Evolutionary conservation across 345 rosid species (phyloP).

Genomic region (Aquilaria malaccensis): DNA sequence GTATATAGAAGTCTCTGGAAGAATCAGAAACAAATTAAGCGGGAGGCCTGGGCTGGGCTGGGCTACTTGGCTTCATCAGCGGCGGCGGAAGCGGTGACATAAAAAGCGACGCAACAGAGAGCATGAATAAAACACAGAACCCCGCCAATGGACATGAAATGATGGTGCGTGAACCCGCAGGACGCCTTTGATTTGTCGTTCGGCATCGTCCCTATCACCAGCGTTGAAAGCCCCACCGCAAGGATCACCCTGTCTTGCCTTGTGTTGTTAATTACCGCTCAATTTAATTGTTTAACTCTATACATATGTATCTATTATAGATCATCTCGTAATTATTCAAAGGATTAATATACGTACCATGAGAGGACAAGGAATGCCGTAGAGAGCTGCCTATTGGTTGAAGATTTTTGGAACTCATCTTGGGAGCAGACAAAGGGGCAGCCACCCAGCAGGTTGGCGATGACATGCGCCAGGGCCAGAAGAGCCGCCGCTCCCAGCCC

Average conservation of each 20-base stretch:
- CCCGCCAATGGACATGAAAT: conserved; percentile 85
- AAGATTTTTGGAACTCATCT: conserved; percentile 63
- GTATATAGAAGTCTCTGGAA: too few relatives aligned
- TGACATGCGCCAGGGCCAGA: conserved; percentile 56
- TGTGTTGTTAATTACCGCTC: neutral
- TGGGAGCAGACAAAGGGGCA: conserved; percentile 69
- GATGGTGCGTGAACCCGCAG: conserved; percentile 87
- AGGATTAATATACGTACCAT: conserved; percentile 41
- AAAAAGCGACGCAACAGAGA: conserved; percentile 67
- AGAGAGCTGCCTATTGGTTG: conserved; percentile 65
- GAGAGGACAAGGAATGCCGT: conserved; percentile 63
- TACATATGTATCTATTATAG: neutral
- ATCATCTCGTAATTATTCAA: neutral
- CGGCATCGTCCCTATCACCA: conserved; percentile 75
- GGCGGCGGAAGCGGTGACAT: conserved; percentile 76
- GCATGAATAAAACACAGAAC: conserved; percentile 83
- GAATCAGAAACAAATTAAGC: too few relatives aligned
- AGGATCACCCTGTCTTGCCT: conserved; percentile 52
- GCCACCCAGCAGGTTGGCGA: conserved; percentile 68
- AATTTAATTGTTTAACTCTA: neutral
- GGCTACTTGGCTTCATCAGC: conserved; percentile 29
- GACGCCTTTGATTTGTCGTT: conserved; percentile 72
- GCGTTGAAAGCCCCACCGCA: conserved; percentile 57
- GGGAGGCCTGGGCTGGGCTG: too few relatives aligned
- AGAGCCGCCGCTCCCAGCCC: conserved; percentile 77